Conservation (phyloP, 306 rosid genomes). For the Quercus ilex region DNA sequence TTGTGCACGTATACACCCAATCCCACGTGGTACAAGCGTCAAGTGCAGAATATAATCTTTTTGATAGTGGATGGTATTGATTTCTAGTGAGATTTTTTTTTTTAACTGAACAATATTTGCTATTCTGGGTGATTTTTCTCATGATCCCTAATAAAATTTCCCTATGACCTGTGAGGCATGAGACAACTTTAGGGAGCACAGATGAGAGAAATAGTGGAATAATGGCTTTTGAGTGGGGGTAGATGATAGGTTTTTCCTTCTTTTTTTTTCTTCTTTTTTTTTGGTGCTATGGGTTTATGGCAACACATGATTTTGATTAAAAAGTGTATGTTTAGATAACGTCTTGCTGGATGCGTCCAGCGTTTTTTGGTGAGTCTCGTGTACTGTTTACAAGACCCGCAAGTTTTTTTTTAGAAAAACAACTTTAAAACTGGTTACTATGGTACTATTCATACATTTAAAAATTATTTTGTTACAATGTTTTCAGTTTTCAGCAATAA, state of each 20-base stretch:
- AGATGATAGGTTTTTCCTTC: background rate
- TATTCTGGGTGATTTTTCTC: background rate
- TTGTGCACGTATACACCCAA: background rate
- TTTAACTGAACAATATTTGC: background rate
- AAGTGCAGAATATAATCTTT: background rate
- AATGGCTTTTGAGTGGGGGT: background rate
- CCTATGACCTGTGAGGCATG: background rate
- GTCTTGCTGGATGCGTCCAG: too few relatives aligned
- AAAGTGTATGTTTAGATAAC: too few relatives aligned
- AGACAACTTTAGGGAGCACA: background rate
- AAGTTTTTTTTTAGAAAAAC: too few relatives aligned
- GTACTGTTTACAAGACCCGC: too few relatives aligned
- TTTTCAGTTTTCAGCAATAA: too few relatives aligned
- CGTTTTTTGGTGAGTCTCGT: too few relatives aligned
- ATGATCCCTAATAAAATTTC: background rate
- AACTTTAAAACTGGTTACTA: too few relatives aligned
- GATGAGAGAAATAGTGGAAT: background rate
- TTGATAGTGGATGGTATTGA: background rate
- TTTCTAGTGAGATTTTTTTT: background rate
- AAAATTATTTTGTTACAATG: too few relatives aligned
- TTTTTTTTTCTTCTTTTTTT: background rate
- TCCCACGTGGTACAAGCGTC: background rate
- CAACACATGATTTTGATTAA: background rate
- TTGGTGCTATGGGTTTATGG: background rate
- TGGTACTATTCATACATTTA: too few relatives aligned